These are phyloP conservation scores for Glomus cerebriforme DNA, from an alignment of 192 early-diverging fungal genomes.

Conservation along the genomic window DNA sequence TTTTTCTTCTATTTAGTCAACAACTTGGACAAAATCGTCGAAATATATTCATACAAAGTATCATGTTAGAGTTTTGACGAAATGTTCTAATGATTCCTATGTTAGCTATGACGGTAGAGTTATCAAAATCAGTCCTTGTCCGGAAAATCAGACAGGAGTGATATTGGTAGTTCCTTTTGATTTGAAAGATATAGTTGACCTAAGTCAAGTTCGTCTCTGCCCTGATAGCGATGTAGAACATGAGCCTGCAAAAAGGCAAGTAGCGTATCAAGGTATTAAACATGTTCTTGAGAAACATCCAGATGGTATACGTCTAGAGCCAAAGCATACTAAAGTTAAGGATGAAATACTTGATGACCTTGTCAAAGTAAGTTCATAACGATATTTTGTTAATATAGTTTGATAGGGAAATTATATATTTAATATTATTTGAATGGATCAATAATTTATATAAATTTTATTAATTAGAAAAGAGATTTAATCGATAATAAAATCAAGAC, in stretches of 20 bases:
- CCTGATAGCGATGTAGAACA: conserved; percentile 72
- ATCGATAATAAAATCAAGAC: conserved; percentile 57
- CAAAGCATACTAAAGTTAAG: conserved; percentile 85
- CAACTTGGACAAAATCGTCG: not conserved
- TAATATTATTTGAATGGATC: not conserved
- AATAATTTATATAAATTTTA: not conserved
- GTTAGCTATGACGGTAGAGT: conserved; percentile 43
- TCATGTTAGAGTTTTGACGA: not conserved
- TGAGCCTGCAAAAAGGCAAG: conserved; percentile 54
- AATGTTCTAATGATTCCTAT: not conserved
- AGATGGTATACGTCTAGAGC: conserved; percentile 84
- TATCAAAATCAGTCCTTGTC: conserved; percentile 55
- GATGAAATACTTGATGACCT: conserved; percentile 78
- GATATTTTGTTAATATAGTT: not conserved
- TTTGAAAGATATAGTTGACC: conserved; percentile 69
- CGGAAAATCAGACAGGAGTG: conserved; percentile 52
- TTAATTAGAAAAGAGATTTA: conserved; percentile 7
- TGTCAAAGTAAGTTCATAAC: conserved; percentile 51
- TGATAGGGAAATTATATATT: not conserved
- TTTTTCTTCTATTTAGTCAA: not conserved
- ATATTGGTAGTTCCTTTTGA: conserved; percentile 66
- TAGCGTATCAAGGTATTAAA: conserved; percentile 64
- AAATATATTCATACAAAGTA: not conserved
- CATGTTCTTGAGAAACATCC: conserved; percentile 75
- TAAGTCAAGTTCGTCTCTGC: conserved; percentile 75